Base-by-base conservation (phyloP, 1,284 basidiomycete species). In the Cerioporus squamosus region DNA sequence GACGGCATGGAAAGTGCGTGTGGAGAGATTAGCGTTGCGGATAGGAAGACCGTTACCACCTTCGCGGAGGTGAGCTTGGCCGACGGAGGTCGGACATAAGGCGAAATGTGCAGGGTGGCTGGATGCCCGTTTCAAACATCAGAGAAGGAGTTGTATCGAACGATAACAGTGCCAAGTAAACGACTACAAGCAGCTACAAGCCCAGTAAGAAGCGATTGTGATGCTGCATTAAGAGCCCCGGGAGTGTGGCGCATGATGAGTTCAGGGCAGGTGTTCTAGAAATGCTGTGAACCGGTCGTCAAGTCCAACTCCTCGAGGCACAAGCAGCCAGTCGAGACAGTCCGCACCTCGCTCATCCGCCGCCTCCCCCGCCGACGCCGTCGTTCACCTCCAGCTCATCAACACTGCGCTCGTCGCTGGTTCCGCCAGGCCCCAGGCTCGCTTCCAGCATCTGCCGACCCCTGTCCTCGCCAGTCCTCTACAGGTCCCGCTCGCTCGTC, bases 231-330 rank as follows among this genome's bases (percentile, higher is more conserved):
- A 62, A 59, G 33, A 42, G 44, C 10, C n/a, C n/a, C n/a, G n/a
- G n/a, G n/a, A n/a, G n/a, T n/a, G n/a, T n/a, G n/a, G 59, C 53
- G 60, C 44, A 49, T 55, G 38, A 55, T 31, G 55, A 53, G 62
- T 68, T 68, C 64, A 68, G 67, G 67, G 67, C 67, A 68, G 67
- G 67, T 58, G 45, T 62, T 54, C 62, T 61, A 58, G 64, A 61
- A 60, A 64, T 61, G 67, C 66, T 56, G 63, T 68, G 67, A 68
- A 60, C 65, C 62, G 62, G 67, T 66, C 59, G 67, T 68, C 60
- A 68, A 36, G 33, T 62, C 60, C 59, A 64, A 66, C 67, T 65
- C n/a, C n/a, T 54, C 59, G 61, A 65, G 67, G 64, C 57, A 65
- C 17, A 63, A 46, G 53, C 53, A 61, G 61, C 59, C 62, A 61